Evolutionary conservation across 441 rosid genomes (phyloP).

Genomic region (Aquilaria agallochum): DNA sequence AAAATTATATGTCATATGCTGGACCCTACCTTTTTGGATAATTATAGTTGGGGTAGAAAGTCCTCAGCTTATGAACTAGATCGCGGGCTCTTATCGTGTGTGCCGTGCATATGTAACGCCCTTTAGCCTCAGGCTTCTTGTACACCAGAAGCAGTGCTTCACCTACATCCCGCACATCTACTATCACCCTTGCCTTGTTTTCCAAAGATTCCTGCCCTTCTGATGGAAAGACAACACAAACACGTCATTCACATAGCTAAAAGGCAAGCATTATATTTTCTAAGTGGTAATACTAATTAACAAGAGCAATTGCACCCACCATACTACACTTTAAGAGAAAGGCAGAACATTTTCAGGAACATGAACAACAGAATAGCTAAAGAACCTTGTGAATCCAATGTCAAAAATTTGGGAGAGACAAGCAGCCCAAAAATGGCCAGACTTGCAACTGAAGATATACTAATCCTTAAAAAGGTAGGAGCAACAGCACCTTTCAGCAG

Average conservation of each 20-base stretch:
- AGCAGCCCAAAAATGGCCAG: too few relatives aligned
- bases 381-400: neutral
- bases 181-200: conserved; percentile 31
- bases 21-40: conserved; percentile 52
- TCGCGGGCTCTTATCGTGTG: conserved; percentile 26
- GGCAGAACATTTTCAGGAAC: too few relatives aligned
- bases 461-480: neutral
- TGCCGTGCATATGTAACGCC: conserved; percentile 62
- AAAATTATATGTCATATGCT: too few relatives aligned
- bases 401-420: neutral
- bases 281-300: neutral
- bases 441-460: too few relatives aligned
- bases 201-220: conserved; percentile 48
- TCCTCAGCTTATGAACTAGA: conserved; percentile 48
- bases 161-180: conserved; percentile 82
- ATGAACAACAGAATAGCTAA: too few relatives aligned
- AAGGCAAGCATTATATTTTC: neutral
- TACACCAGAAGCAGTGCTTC: conserved; percentile 60
- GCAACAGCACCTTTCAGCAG: conserved; percentile 52
- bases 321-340: too few relatives aligned
- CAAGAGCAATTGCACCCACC: neutral
- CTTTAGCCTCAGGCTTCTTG: conserved; percentile 76
- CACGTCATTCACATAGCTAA: neutral
- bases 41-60: conserved; percentile 49
- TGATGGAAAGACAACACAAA: conserved; percentile 16